Evolutionary conservation across 371 early-diverging fungal species (phyloP).

Genomic region (Lichtheimia ornata): DNA sequence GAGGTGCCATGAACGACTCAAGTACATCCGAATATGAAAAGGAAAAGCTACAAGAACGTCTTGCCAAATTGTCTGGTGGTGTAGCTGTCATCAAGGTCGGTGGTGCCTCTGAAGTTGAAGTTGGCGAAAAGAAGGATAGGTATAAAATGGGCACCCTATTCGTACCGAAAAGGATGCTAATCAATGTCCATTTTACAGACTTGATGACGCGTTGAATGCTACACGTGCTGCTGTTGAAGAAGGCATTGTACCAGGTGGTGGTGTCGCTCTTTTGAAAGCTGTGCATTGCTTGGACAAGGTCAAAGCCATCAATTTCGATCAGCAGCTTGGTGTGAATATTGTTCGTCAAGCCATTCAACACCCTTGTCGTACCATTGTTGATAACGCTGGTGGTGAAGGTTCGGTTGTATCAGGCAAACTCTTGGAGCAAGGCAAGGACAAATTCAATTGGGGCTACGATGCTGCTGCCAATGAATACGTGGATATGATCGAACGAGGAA

Average conservation of each 20-base stretch:
- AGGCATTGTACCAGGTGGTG: conserved; percentile 98
- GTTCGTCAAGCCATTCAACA: conserved; percentile 90
- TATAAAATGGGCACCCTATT: not conserved
- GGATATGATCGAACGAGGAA: conserved; percentile 95
- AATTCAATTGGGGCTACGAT: conserved; percentile 92
- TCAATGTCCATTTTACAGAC: conserved; percentile 27
- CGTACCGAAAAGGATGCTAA: not conserved
- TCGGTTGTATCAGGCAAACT: conserved; percentile 95
- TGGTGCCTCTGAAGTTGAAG: conserved; percentile 96
- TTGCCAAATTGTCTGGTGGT: conserved; percentile 97
- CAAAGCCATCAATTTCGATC: conserved; percentile 95
- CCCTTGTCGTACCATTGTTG: conserved; percentile 91
- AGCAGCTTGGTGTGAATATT: conserved; percentile 94
- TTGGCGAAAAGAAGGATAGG: conserved; percentile 99
- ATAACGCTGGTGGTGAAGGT: conserved; percentile 97
- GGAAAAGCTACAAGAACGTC: conserved; percentile 98
- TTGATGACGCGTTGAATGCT: conserved; percentile 97
- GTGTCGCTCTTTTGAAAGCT: conserved; percentile 94
- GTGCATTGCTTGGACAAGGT: conserved; percentile 74
- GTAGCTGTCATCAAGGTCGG: conserved; percentile 98
- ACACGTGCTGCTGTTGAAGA: conserved; percentile 99
- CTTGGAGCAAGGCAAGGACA: conserved; percentile 71
- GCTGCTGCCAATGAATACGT: conserved; percentile 89
- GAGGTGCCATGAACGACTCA: conserved; percentile 80
- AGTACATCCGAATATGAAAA: conserved; percentile 94